Evolutionary conservation across 2,329 filamentous ascomycete species (phyloP), one percentile per base, ranked within the genome.

Genomic region (Botrytis hyacinthi): DNA sequence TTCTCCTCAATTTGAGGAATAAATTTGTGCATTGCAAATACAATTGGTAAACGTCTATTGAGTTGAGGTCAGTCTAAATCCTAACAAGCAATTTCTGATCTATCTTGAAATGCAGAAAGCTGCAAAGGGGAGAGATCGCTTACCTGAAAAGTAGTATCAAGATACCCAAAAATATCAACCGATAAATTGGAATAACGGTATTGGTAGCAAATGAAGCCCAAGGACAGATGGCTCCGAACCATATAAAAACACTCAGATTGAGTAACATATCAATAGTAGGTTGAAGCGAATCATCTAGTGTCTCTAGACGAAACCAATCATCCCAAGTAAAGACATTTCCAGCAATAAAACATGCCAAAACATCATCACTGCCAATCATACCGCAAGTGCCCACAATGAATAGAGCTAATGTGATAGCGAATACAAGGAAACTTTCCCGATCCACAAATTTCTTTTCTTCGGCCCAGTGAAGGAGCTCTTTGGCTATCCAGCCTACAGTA

Each of bases 181-280:
- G 90, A 78, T 91, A 90, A 37, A 95, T 85, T 0, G 93, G 89
- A 40, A 97, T 90, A 26, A 96, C 87, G 14, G 84, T 80, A 80
- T 93, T 95, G 22, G 86, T 77, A 0, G 86, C 82, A 77, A 98
- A 97, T 40, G 84, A 84, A 7, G 84, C 81, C 95, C 95, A 98
- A 0, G 95, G 95, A 74, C 92, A 93, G 18, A 95, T 89, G 0
- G 93, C 93, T 5, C 94, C 94, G 78, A 93, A 95, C 94, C 94
- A 98, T 82, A 97, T 89, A 81, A 98, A 98, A 57, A 98, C 88
- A 29, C 91, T 86, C 20, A 80, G 51, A 80, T 98, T 98, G 73
- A 98, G 90, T 2, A 98, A 86, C 94, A 97, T 97, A 81, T 98
- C 94, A 63, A 98, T 92, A 0, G 94, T 97, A 0, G 94, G 94